A percentile compares a stretch with the other conserved stretches of the same genome.
Evolutionary conservation across 1,139 yeast genomes (phyloP).

Genomic region (Saccharomyces uvarum): DNA sequence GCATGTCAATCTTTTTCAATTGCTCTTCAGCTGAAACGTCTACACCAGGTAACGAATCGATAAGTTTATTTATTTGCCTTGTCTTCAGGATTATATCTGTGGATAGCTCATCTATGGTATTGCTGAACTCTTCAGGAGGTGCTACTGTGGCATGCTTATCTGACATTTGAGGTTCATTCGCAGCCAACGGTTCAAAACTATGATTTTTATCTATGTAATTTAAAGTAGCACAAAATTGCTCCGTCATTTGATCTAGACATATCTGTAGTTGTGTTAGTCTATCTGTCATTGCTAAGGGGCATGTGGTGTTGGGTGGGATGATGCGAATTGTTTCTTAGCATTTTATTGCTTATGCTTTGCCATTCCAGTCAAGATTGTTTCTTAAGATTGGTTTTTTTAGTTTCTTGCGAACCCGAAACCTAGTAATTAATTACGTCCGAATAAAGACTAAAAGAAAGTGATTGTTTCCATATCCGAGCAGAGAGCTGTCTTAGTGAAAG

Average conservation of each 20-base stretch:
- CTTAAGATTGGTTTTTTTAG: background rate
- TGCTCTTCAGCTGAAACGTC: constrained; percentile 78
- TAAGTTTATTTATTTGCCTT: constrained; percentile 76
- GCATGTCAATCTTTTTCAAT: constrained; percentile 50
- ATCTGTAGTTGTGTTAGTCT: constrained; percentile 86
- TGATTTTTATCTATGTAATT: constrained; percentile 75
- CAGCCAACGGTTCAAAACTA: constrained; percentile 43
- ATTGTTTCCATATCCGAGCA: background rate
- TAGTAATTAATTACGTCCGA: background rate
- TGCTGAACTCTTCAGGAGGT: constrained; percentile 45
- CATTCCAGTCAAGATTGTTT: background rate
- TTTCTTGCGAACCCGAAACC: background rate
- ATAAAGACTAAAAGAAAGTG: background rate
- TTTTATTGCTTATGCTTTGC: background rate
- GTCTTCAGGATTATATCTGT: constrained; percentile 79
- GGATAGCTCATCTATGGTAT: constrained; percentile 64
- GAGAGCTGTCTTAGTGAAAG: background rate
- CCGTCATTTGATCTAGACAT: constrained; percentile 84
- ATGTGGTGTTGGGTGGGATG: background rate
- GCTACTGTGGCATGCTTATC: constrained; percentile 40
- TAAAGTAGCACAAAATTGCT: constrained; percentile 85
- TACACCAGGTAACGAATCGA: constrained; percentile 87
- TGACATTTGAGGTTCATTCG: constrained; percentile 43
- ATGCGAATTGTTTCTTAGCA: background rate
- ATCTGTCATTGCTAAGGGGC: constrained; percentile 44